Evolutionary conservation across 2,329 filamentous ascomycete species (phyloP), one percentile per base, ranked within the genome.

Genomic region (Cryphonectria parasitica): DNA sequence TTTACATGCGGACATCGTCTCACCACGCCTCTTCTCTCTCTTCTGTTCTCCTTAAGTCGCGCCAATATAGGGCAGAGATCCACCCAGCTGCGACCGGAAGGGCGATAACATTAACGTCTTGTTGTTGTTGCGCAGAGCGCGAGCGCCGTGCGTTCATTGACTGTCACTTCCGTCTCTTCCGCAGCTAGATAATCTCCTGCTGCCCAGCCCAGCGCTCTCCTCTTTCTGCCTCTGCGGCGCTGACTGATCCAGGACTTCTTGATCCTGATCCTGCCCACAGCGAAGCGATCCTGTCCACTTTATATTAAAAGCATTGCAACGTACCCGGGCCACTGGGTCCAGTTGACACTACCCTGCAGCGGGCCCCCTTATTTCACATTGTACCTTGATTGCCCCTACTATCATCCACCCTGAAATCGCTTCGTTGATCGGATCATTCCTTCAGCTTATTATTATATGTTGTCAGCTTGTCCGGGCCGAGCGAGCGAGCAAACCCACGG

Each of bases 271-370:
- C 70, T 72, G 60, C 64, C 17, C 19, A 2, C 45, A 49, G 22
- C 45, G 45, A 49, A 49, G 45, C 64, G 62, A 54, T 17, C 56
- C 69, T 68, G 71, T 72, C 71, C 71, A 70, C 71, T 72, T 71
- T 72, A 68, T 72, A 70, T 72, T 72, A 72, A 70, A 69, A 70
- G 45, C 54, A 36, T 49, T 70, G 60, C 58, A 67, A 65, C 64
- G 60, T 68, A 49, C 22, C 61, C 65, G 64, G 54, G 49, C 70
- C 68, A 70, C 60, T 45, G 65, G 65, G 43, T 63, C 61, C 68
- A 67, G 54, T 31, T 25, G 36, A 39, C 54, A 31, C 31, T 41
- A 60, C 65, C 56, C 65, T 67, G 54, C 65, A 67, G 65, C 68
- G 68, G 70, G 68, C 45, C 68, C 68, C 68, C 66, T 61, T 61